phyloP scores from a whole-genome alignment of 768 basidiomycete genomes.

The Russula lepida region DNA sequence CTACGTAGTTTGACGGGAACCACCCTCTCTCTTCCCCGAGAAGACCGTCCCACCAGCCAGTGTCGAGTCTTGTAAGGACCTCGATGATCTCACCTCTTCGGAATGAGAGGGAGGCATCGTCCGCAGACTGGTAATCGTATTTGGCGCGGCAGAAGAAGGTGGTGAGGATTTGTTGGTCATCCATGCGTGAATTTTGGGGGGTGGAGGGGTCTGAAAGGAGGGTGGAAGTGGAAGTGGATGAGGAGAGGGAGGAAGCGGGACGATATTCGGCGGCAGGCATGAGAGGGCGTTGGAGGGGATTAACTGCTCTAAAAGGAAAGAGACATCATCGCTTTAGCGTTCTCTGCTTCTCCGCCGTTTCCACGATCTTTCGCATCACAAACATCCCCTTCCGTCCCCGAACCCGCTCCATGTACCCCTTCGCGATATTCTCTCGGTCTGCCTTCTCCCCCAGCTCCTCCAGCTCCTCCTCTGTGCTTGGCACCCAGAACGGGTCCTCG shows the following conservation, averaged over 20 bases:
- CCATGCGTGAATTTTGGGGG: conserved; percentile 1
- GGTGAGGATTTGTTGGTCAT: conserved; percentile 51
- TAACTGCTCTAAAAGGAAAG: background rate
- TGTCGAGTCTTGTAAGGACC: conserved; percentile 81
- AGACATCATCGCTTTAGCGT: conserved; percentile 48
- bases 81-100: conserved; percentile 84
- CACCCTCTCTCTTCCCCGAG: conserved; percentile 85
- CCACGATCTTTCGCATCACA: conserved; percentile 89
- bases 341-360: conserved; percentile 95
- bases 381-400: conserved; percentile 92
- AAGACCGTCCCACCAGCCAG: conserved; percentile 98
- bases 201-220: conserved; percentile 5
- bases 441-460: conserved; percentile 97
- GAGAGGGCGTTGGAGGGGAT: background rate
- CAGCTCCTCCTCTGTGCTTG: conserved; percentile 91
- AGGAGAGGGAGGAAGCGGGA: background rate
- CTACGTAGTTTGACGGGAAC: conserved; percentile 97
- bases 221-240: background rate
- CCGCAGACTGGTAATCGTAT: conserved; percentile 86
- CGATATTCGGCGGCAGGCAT: conserved; percentile 5
- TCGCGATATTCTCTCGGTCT: conserved; percentile 88
- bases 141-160: conserved; percentile 86
- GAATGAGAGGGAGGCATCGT: conserved; percentile 85
- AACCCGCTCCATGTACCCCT: conserved; percentile 84
- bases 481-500: conserved; percentile 96